Percentiles rank a stretch among this genome's conserved stretches.
Evolutionary conservation across 805 yeast species (phyloP).

Genomic region (Ogataea minuta): DNA sequence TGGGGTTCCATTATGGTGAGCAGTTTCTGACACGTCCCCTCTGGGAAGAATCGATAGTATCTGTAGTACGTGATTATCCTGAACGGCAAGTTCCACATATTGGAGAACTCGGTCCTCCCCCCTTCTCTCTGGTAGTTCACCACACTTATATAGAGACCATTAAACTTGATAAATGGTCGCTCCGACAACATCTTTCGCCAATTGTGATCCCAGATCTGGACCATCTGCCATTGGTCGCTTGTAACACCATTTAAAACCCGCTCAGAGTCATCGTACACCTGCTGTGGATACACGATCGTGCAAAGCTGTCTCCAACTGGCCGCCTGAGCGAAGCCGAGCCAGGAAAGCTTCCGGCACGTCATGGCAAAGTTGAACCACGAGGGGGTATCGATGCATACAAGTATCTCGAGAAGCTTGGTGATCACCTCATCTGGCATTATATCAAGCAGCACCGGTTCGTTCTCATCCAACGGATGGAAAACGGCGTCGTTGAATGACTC

Average conservation of each 20-base stretch:
- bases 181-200: slow-evolving; percentile 53
- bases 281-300: slow-evolving; percentile 50
- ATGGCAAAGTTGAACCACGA: slow-evolving; percentile 63
- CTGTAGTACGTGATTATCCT: slow-evolving; percentile 86
- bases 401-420: slow-evolving; percentile 44
- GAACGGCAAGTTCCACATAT: slow-evolving; percentile 70
- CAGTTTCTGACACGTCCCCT: slow-evolving; percentile 71
- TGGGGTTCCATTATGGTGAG: slow-evolving; percentile 72
- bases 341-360: slow-evolving; percentile 56
- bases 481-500: slow-evolving; percentile 34
- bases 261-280: slow-evolving; percentile 47
- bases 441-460: slow-evolving; percentile 41
- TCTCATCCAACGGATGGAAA: slow-evolving; percentile 29
- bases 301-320: slow-evolving; percentile 52
- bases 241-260: slow-evolving; percentile 37
- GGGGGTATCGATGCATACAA: slow-evolving; percentile 51
- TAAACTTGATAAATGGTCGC: slow-evolving; percentile 75
- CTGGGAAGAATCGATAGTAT: slow-evolving; percentile 74
- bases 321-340: slow-evolving; percentile 52
- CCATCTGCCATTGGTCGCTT: slow-evolving; percentile 36
- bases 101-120: slow-evolving; percentile 61
- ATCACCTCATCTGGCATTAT: slow-evolving; percentile 60
- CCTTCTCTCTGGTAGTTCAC: slow-evolving; percentile 86
- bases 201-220: slow-evolving; percentile 39
- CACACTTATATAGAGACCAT: slow-evolving; percentile 83